These are phyloP conservation scores for Cylindrotheca fusiformis DNA, from an alignment of 108 stramenopile species.

Conservation along the genomic window DNA sequence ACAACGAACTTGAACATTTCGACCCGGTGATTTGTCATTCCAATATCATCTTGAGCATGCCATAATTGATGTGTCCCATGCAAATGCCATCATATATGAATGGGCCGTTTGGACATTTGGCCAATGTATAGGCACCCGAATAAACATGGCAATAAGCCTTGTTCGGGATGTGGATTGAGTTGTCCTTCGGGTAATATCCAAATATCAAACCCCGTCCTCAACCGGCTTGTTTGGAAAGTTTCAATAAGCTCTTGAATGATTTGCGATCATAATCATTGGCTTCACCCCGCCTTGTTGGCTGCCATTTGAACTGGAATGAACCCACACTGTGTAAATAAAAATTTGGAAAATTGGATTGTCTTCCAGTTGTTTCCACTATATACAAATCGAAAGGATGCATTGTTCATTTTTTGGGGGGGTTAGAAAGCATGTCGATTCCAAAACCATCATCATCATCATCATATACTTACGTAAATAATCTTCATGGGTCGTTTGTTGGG, in stretches of 20 bases:
- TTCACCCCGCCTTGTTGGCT: slow-evolving; percentile 69
- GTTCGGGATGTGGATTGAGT: slow-evolving; percentile 75
- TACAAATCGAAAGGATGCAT: neutral
- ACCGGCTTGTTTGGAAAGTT: slow-evolving; percentile 58
- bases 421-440: no score
- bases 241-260: slow-evolving; percentile 66
- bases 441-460: no score
- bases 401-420: no score
- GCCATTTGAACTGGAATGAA: slow-evolving; percentile 85
- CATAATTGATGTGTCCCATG: slow-evolving; percentile 73
- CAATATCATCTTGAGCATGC: slow-evolving; percentile 70
- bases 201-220: slow-evolving; percentile 81
- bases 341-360: slow-evolving; percentile 71
- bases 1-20: slow-evolving; percentile 58
- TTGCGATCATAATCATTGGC: slow-evolving; percentile 69
- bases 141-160: slow-evolving; percentile 69
- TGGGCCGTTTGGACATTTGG: slow-evolving; percentile 67
- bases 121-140: slow-evolving; percentile 70
- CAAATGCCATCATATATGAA: slow-evolving; percentile 75
- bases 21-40: slow-evolving; percentile 58
- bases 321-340: slow-evolving; percentile 72
- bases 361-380: slow-evolving; percentile 82
- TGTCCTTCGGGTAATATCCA: slow-evolving; percentile 85
- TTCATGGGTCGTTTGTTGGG: slow-evolving; percentile 71
- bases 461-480: slow-evolving; percentile 75